These are phyloP conservation scores for Adenanthera pavonina DNA, from an alignment of 306 rosid genomes.

Conservation along the genomic window DNA sequence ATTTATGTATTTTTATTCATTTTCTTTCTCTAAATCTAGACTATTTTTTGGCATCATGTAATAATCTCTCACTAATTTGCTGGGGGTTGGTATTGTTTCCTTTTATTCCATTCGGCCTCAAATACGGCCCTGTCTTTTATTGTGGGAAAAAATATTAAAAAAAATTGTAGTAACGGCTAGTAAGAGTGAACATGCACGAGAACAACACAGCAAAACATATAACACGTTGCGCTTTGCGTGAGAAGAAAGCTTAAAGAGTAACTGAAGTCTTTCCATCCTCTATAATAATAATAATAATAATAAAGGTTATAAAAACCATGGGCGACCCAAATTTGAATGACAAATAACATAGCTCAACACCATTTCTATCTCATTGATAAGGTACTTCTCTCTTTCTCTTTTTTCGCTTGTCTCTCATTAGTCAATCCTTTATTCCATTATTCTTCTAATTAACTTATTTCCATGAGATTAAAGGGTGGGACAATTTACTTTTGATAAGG, in stretches of 20 bases:
- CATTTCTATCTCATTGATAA: background rate
- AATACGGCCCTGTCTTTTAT: too few species aligned
- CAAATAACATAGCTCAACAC: background rate
- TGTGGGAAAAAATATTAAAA: too few species aligned
- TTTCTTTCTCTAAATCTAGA: too few species aligned
- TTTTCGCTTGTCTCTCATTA: background rate
- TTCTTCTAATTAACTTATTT: background rate
- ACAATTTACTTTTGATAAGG: background rate
- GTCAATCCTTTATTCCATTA: background rate
- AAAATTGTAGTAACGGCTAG: background rate
- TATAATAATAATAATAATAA: too few species aligned
- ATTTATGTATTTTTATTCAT: too few species aligned
- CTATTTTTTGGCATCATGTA: too few species aligned
- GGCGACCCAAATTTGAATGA: background rate
- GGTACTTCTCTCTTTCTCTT: conserved; percentile 9
- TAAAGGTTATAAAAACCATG: background rate
- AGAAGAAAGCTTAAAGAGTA: background rate
- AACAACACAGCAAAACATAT: background rate
- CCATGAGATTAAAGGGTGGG: background rate
- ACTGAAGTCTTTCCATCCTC: background rate
- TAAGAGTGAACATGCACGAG: conserved; percentile 25
- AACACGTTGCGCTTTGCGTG: background rate
- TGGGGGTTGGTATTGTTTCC: too few species aligned
- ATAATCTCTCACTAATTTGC: too few species aligned
- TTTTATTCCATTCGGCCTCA: too few species aligned